A percentile compares a stretch with the other conserved stretches of the same genome.
Evolutionary conservation across 805 yeast species (phyloP).

Genomic region (Schizosaccharomyces osmophilus): DNA sequence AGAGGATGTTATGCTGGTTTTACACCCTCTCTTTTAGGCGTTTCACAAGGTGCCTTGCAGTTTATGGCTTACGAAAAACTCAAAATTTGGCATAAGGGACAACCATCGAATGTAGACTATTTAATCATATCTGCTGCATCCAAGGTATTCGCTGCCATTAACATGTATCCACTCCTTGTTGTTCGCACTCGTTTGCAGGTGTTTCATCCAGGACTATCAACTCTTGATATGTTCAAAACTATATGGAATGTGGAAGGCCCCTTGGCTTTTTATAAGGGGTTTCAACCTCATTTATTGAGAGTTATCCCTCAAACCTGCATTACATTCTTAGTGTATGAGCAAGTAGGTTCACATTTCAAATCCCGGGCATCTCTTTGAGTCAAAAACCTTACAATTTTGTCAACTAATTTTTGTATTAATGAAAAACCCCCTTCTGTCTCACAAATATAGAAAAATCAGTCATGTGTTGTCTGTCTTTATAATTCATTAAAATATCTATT

Average conservation of each 20-base stretch:
- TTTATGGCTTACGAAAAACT: slow-evolving; percentile 64
- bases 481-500: not conserved
- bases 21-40: slow-evolving; percentile 52
- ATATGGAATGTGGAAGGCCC: slow-evolving; percentile 30
- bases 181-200: slow-evolving; percentile 14
- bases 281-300: slow-evolving; percentile 49
- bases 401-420: not conserved
- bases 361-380: not conserved
- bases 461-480: not conserved
- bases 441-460: not conserved
- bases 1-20: slow-evolving; percentile 49
- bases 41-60: slow-evolving; percentile 73
- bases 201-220: slow-evolving; percentile 23
- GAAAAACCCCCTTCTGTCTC: not conserved
- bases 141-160: slow-evolving; percentile 39
- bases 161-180: slow-evolving; percentile 47
- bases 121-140: slow-evolving; percentile 40
- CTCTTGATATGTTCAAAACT: slow-evolving; percentile 3
- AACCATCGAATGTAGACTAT: slow-evolving; percentile 8
- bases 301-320: slow-evolving; percentile 85
- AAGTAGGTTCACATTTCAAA: slow-evolving; percentile 4
- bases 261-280: slow-evolving; percentile 59
- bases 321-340: slow-evolving; percentile 68
- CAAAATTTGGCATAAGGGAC: slow-evolving; percentile 18
- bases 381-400: not conserved